These are phyloP conservation scores for Hemisphaericaspora xylanilytica DNA, from an alignment of 1,139 yeast genomes.

Conservation along the genomic window DNA sequence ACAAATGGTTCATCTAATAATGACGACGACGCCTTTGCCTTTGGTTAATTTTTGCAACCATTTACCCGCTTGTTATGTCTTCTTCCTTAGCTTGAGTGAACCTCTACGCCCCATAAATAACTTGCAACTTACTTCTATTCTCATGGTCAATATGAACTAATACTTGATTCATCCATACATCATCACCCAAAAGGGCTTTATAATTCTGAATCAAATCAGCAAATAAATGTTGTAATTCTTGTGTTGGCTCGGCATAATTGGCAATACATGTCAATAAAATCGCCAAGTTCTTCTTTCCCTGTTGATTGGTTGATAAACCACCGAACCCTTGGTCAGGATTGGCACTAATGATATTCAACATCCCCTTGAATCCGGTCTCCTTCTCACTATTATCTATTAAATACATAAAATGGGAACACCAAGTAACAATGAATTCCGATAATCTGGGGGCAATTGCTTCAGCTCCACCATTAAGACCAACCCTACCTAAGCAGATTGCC, in stretches of 20 bases:
- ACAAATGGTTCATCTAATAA: neutral
- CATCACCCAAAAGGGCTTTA: slow-evolving; percentile 48
- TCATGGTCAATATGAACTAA: slow-evolving; percentile 32
- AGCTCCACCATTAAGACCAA: slow-evolving; percentile 67
- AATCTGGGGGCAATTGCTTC: slow-evolving; percentile 55
- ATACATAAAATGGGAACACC: slow-evolving; percentile 67
- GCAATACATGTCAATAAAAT: slow-evolving; percentile 65
- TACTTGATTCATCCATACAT: slow-evolving; percentile 31
- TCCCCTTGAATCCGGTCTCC: slow-evolving; percentile 74
- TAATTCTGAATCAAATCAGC: slow-evolving; percentile 46
- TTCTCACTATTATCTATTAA: slow-evolving; percentile 78
- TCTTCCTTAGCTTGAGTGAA: too few species aligned
- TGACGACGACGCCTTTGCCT: too few species aligned
- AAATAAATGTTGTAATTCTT: slow-evolving; percentile 43
- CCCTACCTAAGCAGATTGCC: slow-evolving; percentile 90
- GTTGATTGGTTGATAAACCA: slow-evolving; percentile 38
- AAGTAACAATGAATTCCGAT: slow-evolving; percentile 53
- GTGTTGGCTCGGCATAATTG: slow-evolving; percentile 53
- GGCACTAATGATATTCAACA: slow-evolving; percentile 60
- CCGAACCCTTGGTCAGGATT: slow-evolving; percentile 67
- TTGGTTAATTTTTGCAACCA: too few species aligned
- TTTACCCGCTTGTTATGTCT: too few species aligned
- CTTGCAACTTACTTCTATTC: slow-evolving; percentile 4
- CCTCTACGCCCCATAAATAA: slow-evolving; percentile 5
- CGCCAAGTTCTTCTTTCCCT: slow-evolving; percentile 49